Base-by-base conservation (phyloP, 352 stramenopile genomes). In the Phytophthora cactorum region DNA sequence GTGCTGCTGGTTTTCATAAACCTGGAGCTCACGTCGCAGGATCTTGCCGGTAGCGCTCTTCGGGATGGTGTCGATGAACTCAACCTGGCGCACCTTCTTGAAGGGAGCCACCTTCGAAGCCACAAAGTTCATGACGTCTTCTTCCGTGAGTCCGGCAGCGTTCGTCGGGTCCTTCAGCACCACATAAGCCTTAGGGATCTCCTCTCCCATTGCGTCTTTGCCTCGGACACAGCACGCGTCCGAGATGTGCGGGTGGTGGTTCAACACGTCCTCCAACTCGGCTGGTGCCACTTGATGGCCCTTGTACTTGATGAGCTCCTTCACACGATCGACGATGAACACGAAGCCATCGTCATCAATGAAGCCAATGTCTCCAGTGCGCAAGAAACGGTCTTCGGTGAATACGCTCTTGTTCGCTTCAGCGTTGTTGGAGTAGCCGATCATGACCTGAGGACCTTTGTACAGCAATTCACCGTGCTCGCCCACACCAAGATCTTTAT, bases 271-370 rank as follows among this genome's bases (percentile, higher is more conserved):
- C 74, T 98, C 95, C 38, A 98, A 72, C 69, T 98, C 95, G 0
- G 92, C 93, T 11, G 93, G 95, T 10, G 92, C 89, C n/a, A 98
- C 79, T 59, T 96, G 93, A 61, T 95, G 93, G 5, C 93, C 95
- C 60, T 97, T 97, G 59, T 97, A 93, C 80, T 98, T 98, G 75
- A 98, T 98, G 29, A 98, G 63, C 68, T 98, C 93, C 79, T 98
- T 98, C 11, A 97, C 76, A 15, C 95, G 79, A 70, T 98, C 95
- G 1, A 91, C 88, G 49, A 98, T 96, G 65, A 92, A 97, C 12
- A 98, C 86, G 64, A 81, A 97, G 6, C 91, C 93, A 36, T 98
- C 89, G 27, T 96, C 82, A 66, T 98, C 93, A 49, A 98, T 93
- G 57, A 91, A 88, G 4, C 82, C 91, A 29, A 98, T 76, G 76